Base-by-base conservation (phyloP, 768 basidiomycete species). In the Lentinula lateritia region DNA sequence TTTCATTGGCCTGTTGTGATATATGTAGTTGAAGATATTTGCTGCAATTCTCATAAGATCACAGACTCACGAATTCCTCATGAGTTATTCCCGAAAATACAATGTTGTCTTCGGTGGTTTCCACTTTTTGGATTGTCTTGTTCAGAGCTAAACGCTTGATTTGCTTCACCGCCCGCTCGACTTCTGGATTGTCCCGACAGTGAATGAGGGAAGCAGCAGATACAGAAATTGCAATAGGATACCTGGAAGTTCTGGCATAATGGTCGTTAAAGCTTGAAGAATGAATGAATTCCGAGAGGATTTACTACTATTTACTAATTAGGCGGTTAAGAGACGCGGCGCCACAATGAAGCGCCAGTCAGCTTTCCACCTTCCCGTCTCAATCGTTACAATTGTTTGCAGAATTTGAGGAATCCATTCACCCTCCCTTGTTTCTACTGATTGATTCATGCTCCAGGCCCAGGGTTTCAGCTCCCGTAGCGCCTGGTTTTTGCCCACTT, bases 111-210 rank as follows among this genome's bases (percentile, higher is more conserved):
- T 86, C 79, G 18, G 67, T 71, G 0, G 86, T 80, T 48, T 87
- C 82, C 0, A 90, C 87, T 35, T 73, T 72, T 56, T 74, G 71
- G 39, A 92, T 85, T 35, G 64, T 69, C 67, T 83, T 85, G 7
- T 82, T 84, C 12, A 70, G 70, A 13, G 81, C 85, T n/a, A 84
- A 65, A 2, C 76, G 70, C 54, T 77, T 76, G 36, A 92, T 69
- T 43, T 90, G 75, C 53, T 76, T 76, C 1, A 81, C 82, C 5
- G 90, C 89, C 34, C 84, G 74, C 71, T 92, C 84, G 2, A 92
- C 90, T 70, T 92, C 90, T 89, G 66, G 1, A 57, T 59, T 18
- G 16, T 15, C 45, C 45, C 28, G 20, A 35, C 42, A 61, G 34
- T 55, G 18, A 18, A 35, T 28, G 13, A 35, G 15, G 6, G 35